phyloP scores from a whole-genome alignment of 768 basidiomycete genomes.

The Leccinellum rugosiceps region DNA sequence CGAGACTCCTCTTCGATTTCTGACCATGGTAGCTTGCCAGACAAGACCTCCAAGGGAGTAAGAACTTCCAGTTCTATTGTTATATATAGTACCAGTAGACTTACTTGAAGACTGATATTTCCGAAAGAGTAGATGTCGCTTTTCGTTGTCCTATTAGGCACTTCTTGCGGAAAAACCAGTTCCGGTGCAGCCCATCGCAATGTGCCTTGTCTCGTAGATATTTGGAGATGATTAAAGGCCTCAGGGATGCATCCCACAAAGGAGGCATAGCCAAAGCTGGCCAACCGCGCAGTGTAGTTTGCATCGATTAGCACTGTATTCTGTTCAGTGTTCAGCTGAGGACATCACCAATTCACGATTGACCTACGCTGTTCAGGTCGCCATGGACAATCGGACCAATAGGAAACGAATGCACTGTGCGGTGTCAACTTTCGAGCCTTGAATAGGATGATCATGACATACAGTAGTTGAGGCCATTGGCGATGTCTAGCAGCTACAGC shows the following conservation, averaged over 20 bases:
- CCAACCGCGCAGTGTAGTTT: neutral
- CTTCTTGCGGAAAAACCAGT: neutral
- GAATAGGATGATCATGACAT: neutral
- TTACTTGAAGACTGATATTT: neutral
- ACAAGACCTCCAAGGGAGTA: neutral
- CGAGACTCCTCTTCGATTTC: neutral
- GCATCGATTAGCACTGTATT: neutral
- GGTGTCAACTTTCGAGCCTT: neutral
- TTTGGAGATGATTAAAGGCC: neutral
- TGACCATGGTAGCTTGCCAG: neutral
- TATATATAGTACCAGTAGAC: rapidly evolving
- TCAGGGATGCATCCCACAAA: neutral
- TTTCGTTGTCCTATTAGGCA: neutral
- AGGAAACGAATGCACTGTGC: neutral
- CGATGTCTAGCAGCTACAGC: neutral
- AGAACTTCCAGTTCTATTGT: neutral
- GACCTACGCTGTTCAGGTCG: neutral
- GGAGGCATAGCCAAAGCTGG: neutral
- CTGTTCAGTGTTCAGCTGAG: neutral
- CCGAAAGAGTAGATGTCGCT: neutral
- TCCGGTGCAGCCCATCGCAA: neutral
- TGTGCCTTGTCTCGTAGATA: neutral
- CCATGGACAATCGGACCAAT: neutral
- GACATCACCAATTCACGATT: neutral
- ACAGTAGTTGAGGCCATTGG: neutral